Evolutionary conservation across 2,329 filamentous ascomycete species (phyloP), one percentile per base, ranked within the genome.

Genomic region (Cladosporium cucumerinum): DNA sequence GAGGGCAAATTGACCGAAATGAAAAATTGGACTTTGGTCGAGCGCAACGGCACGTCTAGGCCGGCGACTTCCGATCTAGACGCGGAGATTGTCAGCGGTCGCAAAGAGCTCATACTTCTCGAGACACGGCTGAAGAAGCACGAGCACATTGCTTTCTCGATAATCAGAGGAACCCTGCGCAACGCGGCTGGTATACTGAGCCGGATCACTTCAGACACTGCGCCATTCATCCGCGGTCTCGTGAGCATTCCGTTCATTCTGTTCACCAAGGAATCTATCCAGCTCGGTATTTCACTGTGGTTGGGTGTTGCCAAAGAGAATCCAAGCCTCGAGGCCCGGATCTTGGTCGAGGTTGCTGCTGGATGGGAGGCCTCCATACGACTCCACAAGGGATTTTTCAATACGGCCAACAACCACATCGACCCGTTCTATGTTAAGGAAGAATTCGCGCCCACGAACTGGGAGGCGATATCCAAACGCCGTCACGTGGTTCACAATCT

Each of bases 251-350:
- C 95, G 0, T 99, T 99, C 77, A 86, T 87, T 48, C 86, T 97
- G 55, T 98, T 99, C 76, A 96, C 90, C 5, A 97, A 96, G 76
- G 91, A 96, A 73, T 95, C 93, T 1, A 95, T 99, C 75, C 96
- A 97, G 75, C 86, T 98, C 59, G 96, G 95, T 6, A 90, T 97
- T 39, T 97, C 95, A 4, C 82, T 99, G 7, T 99, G 95, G 95
- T 87, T 97, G 66, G 95, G 95, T 28, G 91, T 98, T 16, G 96
- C 98, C 73, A 95, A 98, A 72, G 95, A 99, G 76, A 98, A 97
- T 72, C 91, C 93, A 2, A 86, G 86, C 64, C 89, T 97, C 78
- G 93, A 97, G 76, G 86, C 94, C 10, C 88, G 93, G 66, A 87
- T 99, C 64, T 80, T 99, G 34, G 88, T 88, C 61, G 92, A 96